These are phyloP conservation scores for Serendipita sp. DNA, from an alignment of 1,284 basidiomycete genomes.

Conservation along the genomic window DNA sequence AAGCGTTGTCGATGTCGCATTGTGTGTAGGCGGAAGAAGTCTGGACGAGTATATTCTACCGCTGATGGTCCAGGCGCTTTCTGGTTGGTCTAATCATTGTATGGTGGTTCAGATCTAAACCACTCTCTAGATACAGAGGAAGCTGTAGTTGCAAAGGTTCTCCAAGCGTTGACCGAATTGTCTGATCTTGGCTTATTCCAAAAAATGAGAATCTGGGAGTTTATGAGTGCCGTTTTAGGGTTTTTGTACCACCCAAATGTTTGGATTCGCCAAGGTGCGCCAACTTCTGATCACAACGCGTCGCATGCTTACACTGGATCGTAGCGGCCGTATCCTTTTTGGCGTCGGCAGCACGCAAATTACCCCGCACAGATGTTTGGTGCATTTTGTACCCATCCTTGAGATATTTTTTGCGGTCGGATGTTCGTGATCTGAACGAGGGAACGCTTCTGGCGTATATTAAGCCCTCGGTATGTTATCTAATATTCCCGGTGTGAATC, in stretches of 20 bases:
- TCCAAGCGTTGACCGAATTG: constrained; percentile 71
- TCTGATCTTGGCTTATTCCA: constrained; percentile 78
- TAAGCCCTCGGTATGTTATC: constrained; percentile 54
- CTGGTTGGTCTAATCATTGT: constrained; percentile 37
- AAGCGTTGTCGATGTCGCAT: constrained; percentile 87
- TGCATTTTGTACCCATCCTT: constrained; percentile 89
- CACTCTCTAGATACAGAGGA: constrained; percentile 73
- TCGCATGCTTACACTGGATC: background rate
- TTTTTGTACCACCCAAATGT: constrained; percentile 91
- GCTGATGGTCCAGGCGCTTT: constrained; percentile 83
- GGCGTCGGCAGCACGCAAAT: constrained; percentile 63
- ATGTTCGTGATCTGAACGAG: constrained; percentile 68
- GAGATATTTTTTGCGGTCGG: constrained; percentile 72
- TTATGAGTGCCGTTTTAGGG: constrained; percentile 73
- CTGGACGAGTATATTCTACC: constrained; percentile 85
- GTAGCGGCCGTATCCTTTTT: constrained; percentile 77
- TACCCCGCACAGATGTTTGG: constrained; percentile 83
- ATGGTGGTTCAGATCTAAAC: constrained; percentile 3
- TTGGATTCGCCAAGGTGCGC: constrained; percentile 86
- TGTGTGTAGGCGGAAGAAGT: constrained; percentile 76
- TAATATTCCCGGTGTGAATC: constrained; percentile 1
- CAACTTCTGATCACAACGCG: background rate
- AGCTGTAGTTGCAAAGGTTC: constrained; percentile 77
- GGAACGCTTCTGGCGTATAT: constrained; percentile 58
- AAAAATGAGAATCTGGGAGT: constrained; percentile 87